Base-by-base conservation (phyloP, 1,284 basidiomycete species). In the Laetiporus sulphureus region DNA sequence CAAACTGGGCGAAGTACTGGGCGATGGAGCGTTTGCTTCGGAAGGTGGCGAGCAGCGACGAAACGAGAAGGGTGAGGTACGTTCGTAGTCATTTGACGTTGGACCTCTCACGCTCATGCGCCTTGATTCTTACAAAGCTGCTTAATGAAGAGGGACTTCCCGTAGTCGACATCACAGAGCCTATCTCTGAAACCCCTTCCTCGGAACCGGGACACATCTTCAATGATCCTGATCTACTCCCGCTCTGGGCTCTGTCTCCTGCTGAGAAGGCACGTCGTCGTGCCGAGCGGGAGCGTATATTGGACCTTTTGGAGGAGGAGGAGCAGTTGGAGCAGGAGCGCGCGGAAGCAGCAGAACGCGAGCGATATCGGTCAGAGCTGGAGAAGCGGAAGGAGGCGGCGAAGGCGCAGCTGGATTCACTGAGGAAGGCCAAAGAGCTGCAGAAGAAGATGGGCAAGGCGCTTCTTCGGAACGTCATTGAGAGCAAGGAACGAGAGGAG, bases 401-500 rank as follows among this genome's bases (percentile, higher is more conserved):
- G 10, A 69, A 67, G 42, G 64, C 63, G 15, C 77, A 83, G 51
- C 64, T 74, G 47, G 73, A 72, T 34, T 68, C 61, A 34, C 48
- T 79, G 25, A 74, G 74, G 46, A 69, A 68, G 27, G 67, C 72
- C 3, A 73, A 71, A 43, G 79, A 79, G 44, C 64, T 84, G 55
- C 82, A 85, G 57, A 83, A 77, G 65, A 83, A 77, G 61, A 84
- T 88, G 81, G 85, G 83, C 2, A 77, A 72, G 49, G 78, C 82
- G 0, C 64, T 88, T 30, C 48, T 87, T 30, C 60, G 61, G 39
- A 72, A 71, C 44, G 53, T 74, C 35, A 61, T 66, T 3, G 61
- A 69, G 33, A 59, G 65, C n/a, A 64, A 63, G 16, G 66, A 68
- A 44, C 54, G 60, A 36, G 69, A 65, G 33, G 66, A 67, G 34